Conservation (phyloP, 2,329 filamentous ascomycete genomes). For the Monilinia vaccinii-corymbosi region DNA sequence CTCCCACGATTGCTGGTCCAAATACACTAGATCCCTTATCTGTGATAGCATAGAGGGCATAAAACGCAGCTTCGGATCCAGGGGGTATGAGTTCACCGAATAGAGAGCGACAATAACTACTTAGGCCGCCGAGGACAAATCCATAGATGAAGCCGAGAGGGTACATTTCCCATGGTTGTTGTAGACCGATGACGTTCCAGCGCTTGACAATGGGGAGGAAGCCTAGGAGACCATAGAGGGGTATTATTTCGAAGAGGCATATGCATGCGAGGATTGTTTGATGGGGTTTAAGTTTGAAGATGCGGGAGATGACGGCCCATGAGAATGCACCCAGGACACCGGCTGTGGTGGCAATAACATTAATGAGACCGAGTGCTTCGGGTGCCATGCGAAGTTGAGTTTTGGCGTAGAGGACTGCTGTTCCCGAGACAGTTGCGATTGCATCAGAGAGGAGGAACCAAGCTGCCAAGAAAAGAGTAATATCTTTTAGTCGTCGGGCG, state of each 20-base stretch:
- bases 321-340: constrained; percentile 82
- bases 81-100: constrained; percentile 90
- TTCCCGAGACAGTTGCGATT: constrained; percentile 87
- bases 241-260: constrained; percentile 80
- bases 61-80: constrained; percentile 90
- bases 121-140: constrained; percentile 84
- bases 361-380: constrained; percentile 82
- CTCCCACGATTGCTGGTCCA: constrained; percentile 84
- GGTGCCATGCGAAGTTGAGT: constrained; percentile 85
- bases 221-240: constrained; percentile 80
- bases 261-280: constrained; percentile 89
- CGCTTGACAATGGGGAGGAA: constrained; percentile 71
- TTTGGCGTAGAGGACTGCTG: constrained; percentile 91
- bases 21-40: constrained; percentile 94
- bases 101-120: constrained; percentile 81
- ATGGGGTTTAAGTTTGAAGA: constrained; percentile 61
- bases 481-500: constrained; percentile 61
- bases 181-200: constrained; percentile 71
- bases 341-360: constrained; percentile 76
- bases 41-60: constrained; percentile 78
- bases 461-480: constrained; percentile 68
- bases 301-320: constrained; percentile 71
- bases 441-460: constrained; percentile 95
- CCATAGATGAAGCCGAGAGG: constrained; percentile 84
- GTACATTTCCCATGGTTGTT: constrained; percentile 95